Percentiles rank a stretch among this genome's conserved stretches.
phyloP scores from a whole-genome alignment of 257 asterid genomes.

The Penstemon eatonii region DNA sequence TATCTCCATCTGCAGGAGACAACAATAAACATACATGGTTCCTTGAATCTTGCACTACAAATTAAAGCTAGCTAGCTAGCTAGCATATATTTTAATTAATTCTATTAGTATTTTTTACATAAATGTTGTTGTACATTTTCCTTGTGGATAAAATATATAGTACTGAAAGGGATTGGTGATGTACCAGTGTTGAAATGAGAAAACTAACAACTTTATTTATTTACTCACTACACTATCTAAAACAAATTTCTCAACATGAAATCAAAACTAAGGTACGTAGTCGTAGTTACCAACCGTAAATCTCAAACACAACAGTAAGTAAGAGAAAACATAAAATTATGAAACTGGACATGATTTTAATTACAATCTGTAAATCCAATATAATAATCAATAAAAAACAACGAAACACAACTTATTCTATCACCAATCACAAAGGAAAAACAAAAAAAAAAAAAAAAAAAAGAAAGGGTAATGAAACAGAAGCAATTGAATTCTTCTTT shows the following conservation, averaged over 20 bases:
- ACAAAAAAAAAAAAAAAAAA: constrained; percentile 22
- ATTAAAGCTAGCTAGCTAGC: background rate
- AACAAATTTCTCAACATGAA: too few species aligned
- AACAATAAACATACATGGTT: constrained; percentile 43
- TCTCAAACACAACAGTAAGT: too few species aligned
- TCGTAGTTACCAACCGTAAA: too few species aligned
- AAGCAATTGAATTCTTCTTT: background rate
- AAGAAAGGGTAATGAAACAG: constrained; percentile 24
- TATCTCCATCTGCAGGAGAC: constrained; percentile 44
- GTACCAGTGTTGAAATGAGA: constrained; percentile 19
- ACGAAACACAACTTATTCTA: constrained; percentile 25
- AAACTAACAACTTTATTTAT: too few species aligned
- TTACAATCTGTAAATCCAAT: constrained; percentile 35
- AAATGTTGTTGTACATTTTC: too few species aligned
- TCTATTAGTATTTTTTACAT: background rate
- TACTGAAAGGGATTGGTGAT: too few species aligned
- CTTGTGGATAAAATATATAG: too few species aligned
- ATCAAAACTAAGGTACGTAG: too few species aligned
- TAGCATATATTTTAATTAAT: background rate
- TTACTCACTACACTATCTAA: too few species aligned
- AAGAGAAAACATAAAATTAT: constrained; percentile 10
- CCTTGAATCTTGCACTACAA: constrained; percentile 34
- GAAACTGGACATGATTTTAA: constrained; percentile 18
- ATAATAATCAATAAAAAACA: constrained; percentile 28
- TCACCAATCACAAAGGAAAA: constrained; percentile 25